Percentiles rank a stretch among this genome's conserved stretches.
phyloP scores from a whole-genome alignment of 2,329 filamentous ascomycete genomes.

The Colletotrichum cereale region DNA sequence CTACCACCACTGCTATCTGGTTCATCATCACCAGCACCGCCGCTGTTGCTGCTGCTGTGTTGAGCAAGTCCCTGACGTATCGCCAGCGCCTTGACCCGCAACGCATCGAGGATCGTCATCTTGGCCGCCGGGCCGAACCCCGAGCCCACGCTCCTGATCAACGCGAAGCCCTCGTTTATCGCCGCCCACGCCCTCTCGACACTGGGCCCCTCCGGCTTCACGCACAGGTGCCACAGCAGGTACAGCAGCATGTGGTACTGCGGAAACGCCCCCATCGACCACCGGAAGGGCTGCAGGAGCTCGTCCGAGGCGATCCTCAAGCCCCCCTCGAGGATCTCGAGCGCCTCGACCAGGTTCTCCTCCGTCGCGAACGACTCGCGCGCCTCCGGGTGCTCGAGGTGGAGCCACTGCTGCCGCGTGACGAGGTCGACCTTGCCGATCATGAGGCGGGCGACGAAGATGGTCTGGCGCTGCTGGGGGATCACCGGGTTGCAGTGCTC shows the following conservation, averaged over 20 bases:
- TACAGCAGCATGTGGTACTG: conserved; percentile 60
- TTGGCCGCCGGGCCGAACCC: conserved; percentile 44
- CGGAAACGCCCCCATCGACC: conserved; percentile 54
- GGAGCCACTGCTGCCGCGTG: conserved; percentile 46
- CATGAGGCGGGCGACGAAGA: conserved; percentile 47
- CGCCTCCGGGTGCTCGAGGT: conserved; percentile 41
- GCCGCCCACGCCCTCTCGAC: conserved; percentile 51
- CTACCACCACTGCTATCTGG: background rate
- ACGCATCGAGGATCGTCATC: conserved; percentile 48
- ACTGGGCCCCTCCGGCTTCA: conserved; percentile 49
- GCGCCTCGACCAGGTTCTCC: conserved; percentile 50
- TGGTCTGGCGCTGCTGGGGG: conserved; percentile 54
- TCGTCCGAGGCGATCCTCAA: conserved; percentile 50
- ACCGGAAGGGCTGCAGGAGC: conserved; percentile 52
- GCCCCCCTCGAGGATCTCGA: conserved; percentile 50
- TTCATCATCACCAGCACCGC: background rate
- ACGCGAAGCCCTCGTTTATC: conserved; percentile 35
- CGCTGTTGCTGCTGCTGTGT: background rate
- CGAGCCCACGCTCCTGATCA: conserved; percentile 33
- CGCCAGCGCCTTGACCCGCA: conserved; percentile 48
- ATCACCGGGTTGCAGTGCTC: conserved; percentile 65
- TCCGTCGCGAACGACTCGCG: conserved; percentile 46
- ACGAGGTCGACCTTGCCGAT: conserved; percentile 52
- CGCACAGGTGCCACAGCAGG: conserved; percentile 57
- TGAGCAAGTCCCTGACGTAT: conserved; percentile 40